Evolutionary conservation across 2,329 filamentous ascomycete genomes (phyloP).

Genomic region (Cryphonectria carpinicola): DNA sequence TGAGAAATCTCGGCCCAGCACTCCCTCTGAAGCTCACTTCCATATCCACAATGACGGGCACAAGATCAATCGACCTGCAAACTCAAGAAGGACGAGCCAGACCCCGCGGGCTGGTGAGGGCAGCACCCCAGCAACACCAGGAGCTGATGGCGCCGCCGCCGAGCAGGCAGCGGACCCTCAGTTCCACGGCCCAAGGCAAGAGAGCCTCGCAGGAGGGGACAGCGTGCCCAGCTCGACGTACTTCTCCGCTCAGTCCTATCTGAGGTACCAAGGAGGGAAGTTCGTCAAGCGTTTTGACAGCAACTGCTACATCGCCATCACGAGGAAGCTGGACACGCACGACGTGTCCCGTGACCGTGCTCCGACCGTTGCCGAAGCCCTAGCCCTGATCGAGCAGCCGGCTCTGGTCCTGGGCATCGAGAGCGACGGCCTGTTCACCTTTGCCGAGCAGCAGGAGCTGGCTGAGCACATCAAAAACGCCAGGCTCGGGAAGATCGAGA

Average conservation of each 20-base stretch:
- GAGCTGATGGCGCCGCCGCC: conserved; percentile 28
- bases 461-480: conserved; percentile 80
- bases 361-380: conserved; percentile 70
- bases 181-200: conserved; percentile 66
- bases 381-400: conserved; percentile 84
- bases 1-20: conserved; percentile 61
- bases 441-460: conserved; percentile 92
- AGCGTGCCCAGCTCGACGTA: conserved; percentile 71
- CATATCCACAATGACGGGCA: conserved; percentile 85
- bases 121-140: conserved; percentile 11
- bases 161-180: conserved; percentile 61
- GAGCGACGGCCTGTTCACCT: conserved; percentile 94
- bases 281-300: conserved; percentile 97
- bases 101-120: conserved; percentile 22
- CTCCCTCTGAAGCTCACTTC: conserved; percentile 73
- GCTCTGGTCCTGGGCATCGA: conserved; percentile 92
- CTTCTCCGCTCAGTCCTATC: conserved; percentile 96
- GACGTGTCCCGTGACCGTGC: conserved; percentile 83
- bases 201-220: conserved; percentile 56
- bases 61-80: conserved; percentile 58
- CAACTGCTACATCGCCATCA: conserved; percentile 99
- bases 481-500: conserved; percentile 84
- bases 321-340: conserved; percentile 95
- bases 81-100: conserved; percentile 55
- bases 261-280: conserved; percentile 94